Percentiles rank a stretch among this genome's conserved stretches.
These are phyloP conservation scores for Pseudogymnoascus sp. DNA, from an alignment of 2,329 filamentous ascomycete genomes.

Conservation along the genomic window DNA sequence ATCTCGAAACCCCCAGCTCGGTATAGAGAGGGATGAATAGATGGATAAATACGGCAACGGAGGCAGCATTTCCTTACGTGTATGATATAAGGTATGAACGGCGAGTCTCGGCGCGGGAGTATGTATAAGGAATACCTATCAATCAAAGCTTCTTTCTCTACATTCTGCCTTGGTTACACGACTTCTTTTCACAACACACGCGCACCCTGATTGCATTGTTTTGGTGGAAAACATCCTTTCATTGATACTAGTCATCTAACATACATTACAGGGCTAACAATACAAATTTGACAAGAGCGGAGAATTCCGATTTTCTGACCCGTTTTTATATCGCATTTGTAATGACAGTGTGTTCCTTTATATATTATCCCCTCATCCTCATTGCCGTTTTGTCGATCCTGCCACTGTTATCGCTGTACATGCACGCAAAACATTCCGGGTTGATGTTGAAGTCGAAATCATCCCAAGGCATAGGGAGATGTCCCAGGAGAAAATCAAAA, in stretches of 20 bases:
- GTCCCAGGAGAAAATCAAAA: not conserved
- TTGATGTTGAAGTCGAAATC: conserved; percentile 6
- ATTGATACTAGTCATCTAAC: not conserved
- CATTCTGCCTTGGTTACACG: not conserved
- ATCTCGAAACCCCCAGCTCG: not conserved
- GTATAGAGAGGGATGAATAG: not conserved
- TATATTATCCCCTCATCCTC: not conserved
- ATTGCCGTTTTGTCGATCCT: not conserved
- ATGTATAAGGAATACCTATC: conserved; percentile 4
- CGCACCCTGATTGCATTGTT: not conserved
- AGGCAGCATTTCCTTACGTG: not conserved
- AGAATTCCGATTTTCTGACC: not conserved
- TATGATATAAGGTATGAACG: conserved; percentile 1
- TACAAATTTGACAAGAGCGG: not conserved
- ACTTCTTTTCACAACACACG: not conserved
- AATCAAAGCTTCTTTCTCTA: not conserved
- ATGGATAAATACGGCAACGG: not conserved
- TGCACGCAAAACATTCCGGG: not conserved
- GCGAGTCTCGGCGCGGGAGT: not conserved
- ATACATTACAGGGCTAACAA: not conserved
- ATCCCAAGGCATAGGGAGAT: not conserved
- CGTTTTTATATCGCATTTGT: not conserved
- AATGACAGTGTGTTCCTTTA: not conserved
- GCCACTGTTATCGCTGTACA: not conserved
- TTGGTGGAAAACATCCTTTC: not conserved